Evolutionary conservation across 805 yeast species (phyloP).

Genomic region (Suhomyces tanzawaensis): DNA sequence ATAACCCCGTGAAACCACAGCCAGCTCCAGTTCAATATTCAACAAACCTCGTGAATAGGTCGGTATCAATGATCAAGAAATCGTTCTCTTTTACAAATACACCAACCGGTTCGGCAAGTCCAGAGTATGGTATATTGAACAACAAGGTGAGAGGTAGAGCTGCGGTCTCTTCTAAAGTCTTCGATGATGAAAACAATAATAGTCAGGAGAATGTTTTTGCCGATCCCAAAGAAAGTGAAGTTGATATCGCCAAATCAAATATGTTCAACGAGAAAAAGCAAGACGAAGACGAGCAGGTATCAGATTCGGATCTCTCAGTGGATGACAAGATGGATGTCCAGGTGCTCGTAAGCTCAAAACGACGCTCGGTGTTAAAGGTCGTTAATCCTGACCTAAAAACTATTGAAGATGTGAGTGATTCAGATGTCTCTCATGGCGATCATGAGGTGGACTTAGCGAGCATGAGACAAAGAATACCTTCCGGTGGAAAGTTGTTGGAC

Average conservation of each 20-base stretch:
- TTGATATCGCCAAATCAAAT: conserved; percentile 9
- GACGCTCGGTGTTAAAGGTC: conserved; percentile 58
- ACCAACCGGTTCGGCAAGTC: conserved; percentile 21
- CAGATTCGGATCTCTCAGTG: conserved; percentile 34
- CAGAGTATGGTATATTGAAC: conserved; percentile 1
- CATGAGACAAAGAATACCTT: conserved; percentile 15
- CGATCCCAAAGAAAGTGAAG: neutral
- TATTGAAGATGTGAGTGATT: conserved; percentile 4
- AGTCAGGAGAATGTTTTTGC: conserved; percentile 2
- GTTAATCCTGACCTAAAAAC: conserved; percentile 54
- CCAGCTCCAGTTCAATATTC: neutral
- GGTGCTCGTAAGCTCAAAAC: conserved; percentile 63
- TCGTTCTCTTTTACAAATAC: conserved; percentile 22
- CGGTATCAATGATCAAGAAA: conserved; percentile 20
- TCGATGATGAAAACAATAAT: neutral
- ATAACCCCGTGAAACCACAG: neutral
- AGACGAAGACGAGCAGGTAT: conserved; percentile 11
- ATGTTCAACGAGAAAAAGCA: conserved; percentile 4
- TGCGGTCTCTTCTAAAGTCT: neutral
- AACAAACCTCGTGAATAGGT: conserved; percentile 9
- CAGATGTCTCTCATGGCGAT: too few species aligned
- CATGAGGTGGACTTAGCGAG: conserved; percentile 3
- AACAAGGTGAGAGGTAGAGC: conserved; percentile 1
- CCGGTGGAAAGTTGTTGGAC: conserved; percentile 6
- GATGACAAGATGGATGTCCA: conserved; percentile 63